Percentiles rank a stretch among this genome's conserved stretches.
These are phyloP conservation scores for Rutstroemia sp. DNA, from an alignment of 2,329 filamentous ascomycete species.

Conservation along the genomic window DNA sequence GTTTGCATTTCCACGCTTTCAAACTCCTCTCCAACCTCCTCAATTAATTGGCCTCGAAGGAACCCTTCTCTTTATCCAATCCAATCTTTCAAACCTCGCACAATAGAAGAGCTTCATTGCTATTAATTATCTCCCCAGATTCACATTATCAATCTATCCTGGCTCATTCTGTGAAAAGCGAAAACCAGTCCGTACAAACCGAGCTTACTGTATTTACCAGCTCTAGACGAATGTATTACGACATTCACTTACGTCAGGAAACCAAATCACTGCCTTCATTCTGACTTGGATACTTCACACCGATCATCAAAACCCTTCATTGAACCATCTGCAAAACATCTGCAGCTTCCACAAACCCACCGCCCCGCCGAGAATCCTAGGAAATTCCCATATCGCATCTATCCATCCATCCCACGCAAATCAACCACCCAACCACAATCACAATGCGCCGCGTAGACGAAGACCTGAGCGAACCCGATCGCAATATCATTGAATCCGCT, in stretches of 20 bases:
- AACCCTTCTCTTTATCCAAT: not conserved
- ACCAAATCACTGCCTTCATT: not conserved
- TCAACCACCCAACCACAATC: not conserved
- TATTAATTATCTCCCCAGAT: not conserved
- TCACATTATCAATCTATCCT: not conserved
- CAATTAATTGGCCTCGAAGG: not conserved
- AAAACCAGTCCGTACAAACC: too few relatives aligned
- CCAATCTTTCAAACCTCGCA: not conserved
- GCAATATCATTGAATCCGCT: constrained; percentile 28
- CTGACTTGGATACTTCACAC: not conserved
- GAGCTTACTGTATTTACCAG: not conserved
- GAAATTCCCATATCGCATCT: not conserved
- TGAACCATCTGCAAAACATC: not conserved
- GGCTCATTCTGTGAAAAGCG: not conserved
- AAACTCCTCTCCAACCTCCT: not conserved
- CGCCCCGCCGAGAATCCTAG: not conserved
- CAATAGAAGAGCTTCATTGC: not conserved
- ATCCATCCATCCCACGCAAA: too few relatives aligned
- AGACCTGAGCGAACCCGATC: constrained; percentile 29
- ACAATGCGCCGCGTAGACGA: constrained; percentile 28
- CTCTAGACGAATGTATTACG: not conserved
- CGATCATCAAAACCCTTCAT: not conserved
- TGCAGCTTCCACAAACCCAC: constrained; percentile 3
- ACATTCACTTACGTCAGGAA: not conserved
- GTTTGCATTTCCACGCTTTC: not conserved